phyloP scores from a whole-genome alignment of 2,329 filamentous ascomycete genomes.

The Thielaviopsis populi region DNA sequence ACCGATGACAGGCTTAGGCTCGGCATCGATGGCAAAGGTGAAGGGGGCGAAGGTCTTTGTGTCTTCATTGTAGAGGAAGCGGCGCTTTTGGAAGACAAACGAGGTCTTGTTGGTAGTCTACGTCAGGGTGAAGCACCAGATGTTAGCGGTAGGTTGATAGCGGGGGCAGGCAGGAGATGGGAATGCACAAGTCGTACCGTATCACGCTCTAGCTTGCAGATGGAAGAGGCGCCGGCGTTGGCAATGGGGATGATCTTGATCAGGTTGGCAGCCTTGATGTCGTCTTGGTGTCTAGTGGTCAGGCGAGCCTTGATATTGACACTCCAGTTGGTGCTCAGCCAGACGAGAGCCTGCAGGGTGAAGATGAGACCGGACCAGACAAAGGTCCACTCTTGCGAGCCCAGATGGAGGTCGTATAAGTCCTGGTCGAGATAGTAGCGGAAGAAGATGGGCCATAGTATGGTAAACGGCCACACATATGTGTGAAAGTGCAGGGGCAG shows the following conservation, averaged over 20 bases:
- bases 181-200: slow-evolving; percentile 32
- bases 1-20: slow-evolving; percentile 66
- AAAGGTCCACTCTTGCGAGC: slow-evolving; percentile 94
- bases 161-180: background rate
- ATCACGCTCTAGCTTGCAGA: slow-evolving; percentile 67
- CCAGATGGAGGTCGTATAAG: slow-evolving; percentile 80
- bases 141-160: background rate
- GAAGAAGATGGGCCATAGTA: slow-evolving; percentile 85
- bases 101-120: slow-evolving; percentile 61
- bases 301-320: slow-evolving; percentile 73
- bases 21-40: slow-evolving; percentile 65
- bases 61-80: slow-evolving; percentile 69
- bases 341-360: slow-evolving; percentile 73
- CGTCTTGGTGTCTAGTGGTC: slow-evolving; percentile 56
- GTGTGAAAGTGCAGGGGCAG: slow-evolving; percentile 66
- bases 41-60: slow-evolving; percentile 67
- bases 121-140: background rate
- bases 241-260: slow-evolving; percentile 87
- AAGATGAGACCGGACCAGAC: slow-evolving; percentile 83
- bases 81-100: slow-evolving; percentile 95
- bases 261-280: slow-evolving; percentile 58
- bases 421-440: slow-evolving; percentile 70
- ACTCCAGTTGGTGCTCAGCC: slow-evolving; percentile 97
- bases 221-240: slow-evolving; percentile 80
- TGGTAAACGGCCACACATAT: slow-evolving; percentile 85